Evolutionary conservation across 345 rosid genomes (phyloP).

Genomic region (Lumnitzera racemosa): DNA sequence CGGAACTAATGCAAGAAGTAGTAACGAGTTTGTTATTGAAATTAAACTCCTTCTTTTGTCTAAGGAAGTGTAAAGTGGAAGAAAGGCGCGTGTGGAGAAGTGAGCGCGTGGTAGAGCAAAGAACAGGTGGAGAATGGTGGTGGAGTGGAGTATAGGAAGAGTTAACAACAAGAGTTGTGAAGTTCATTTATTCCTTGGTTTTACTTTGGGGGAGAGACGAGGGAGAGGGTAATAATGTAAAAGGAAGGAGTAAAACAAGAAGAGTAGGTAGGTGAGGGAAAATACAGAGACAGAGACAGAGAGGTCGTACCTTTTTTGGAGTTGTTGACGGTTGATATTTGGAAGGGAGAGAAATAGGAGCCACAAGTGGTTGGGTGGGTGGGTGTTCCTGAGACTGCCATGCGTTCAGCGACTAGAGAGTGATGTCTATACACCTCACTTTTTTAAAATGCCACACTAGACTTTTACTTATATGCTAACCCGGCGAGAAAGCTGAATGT

Average conservation of each 20-base stretch:
- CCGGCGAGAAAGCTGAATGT: too few species aligned
- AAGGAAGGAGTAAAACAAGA: background rate
- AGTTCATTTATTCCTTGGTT: constrained; percentile 19
- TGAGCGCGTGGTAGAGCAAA: constrained; percentile 8
- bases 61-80: too few species aligned
- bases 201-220: too few species aligned
- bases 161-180: constrained; percentile 24
- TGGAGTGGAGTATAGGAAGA: constrained; percentile 18
- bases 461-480: too few species aligned
- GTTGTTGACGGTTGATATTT: too few species aligned
- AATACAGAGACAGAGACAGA: background rate
- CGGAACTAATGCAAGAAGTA: constrained; percentile 22
- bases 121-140: constrained; percentile 7
- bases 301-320: too few species aligned
- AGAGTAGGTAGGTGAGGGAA: background rate
- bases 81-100: constrained; percentile 10
- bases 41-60: constrained; percentile 8
- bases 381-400: too few species aligned
- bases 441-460: too few species aligned
- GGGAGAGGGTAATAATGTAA: background rate
- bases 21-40: background rate
- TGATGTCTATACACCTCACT: too few species aligned
- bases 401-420: too few species aligned
- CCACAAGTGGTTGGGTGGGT: too few species aligned
- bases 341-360: too few species aligned